Evolutionary conservation across 2,329 filamentous ascomycete genomes (phyloP).

Genomic region (Fusarium palustre): DNA sequence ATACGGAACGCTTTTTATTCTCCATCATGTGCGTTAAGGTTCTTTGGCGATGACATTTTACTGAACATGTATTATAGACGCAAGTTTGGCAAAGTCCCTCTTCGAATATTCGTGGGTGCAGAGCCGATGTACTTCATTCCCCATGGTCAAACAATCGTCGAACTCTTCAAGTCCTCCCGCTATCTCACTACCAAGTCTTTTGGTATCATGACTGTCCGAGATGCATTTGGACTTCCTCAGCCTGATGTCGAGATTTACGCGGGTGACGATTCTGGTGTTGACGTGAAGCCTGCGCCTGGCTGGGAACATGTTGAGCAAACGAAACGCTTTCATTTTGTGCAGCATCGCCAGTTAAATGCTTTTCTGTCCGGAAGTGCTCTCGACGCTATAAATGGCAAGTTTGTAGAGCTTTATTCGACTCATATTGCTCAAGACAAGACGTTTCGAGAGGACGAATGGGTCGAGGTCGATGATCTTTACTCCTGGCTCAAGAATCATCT

Average conservation of each 20-base stretch:
- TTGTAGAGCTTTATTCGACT: constrained; percentile 15
- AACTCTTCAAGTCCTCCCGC: constrained; percentile 32
- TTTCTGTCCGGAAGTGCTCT: constrained; percentile 19
- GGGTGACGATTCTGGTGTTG: constrained; percentile 19
- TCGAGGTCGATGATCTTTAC: constrained; percentile 31
- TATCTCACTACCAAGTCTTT: constrained; percentile 30
- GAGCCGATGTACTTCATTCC: constrained; percentile 39
- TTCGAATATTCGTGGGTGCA: constrained; percentile 31
- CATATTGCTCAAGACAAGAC: constrained; percentile 11
- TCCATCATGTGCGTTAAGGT: constrained; percentile 16
- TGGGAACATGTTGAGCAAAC: constrained; percentile 25
- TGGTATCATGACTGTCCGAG: constrained; percentile 30
- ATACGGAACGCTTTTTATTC: constrained; percentile 30
- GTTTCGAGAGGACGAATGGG: constrained; percentile 15
- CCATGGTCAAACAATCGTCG: constrained; percentile 26
- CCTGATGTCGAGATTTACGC: constrained; percentile 19
- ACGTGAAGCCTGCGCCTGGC: constrained; percentile 24
- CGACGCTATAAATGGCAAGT: constrained; percentile 14
- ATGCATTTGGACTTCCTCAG: constrained; percentile 31
- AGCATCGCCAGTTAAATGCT: constrained; percentile 26
- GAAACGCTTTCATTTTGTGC: constrained; percentile 24
- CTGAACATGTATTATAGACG: constrained; percentile 16
- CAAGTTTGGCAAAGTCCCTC: constrained; percentile 34
- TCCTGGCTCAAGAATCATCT: constrained; percentile 23
- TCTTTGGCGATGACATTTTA: rapidly evolving